Evolutionary conservation across 306 rosid species (phyloP).

Genomic region (Vicia villosa): DNA sequence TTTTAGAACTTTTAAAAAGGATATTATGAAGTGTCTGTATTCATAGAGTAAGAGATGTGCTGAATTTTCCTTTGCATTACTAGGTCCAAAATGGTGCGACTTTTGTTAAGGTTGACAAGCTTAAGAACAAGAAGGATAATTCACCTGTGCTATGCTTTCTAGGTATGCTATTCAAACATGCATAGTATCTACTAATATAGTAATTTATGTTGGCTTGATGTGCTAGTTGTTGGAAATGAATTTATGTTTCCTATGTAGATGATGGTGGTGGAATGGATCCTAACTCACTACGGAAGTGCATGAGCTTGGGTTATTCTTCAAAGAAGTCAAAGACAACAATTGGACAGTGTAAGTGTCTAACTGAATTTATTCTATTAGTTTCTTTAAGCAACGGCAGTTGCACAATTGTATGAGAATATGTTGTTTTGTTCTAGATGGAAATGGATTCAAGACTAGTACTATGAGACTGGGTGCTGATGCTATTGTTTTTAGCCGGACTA

Average conservation of each 20-base stretch:
- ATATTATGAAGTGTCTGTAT: constrained; percentile 17
- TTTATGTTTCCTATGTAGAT: constrained; percentile 57
- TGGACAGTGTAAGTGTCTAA: constrained; percentile 90
- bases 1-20: neutral
- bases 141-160: constrained; percentile 83
- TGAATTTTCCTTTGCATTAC: constrained; percentile 26
- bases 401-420: neutral
- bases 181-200: constrained; percentile 1
- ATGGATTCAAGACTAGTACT: constrained; percentile 98
- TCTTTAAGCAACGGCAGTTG: neutral
- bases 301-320: constrained; percentile 96
- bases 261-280: constrained; percentile 98
- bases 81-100: constrained; percentile 92
- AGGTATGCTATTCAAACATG: constrained; percentile 51
- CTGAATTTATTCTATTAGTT: constrained; percentile 24
- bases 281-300: constrained; percentile 73
- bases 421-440: constrained; percentile 72
- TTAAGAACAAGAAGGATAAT: constrained; percentile 72
- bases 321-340: constrained; percentile 90
- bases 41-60: constrained; percentile 26
- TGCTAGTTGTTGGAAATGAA: constrained; percentile 10
- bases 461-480: constrained; percentile 96
- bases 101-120: constrained; percentile 76
- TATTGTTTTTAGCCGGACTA: constrained; percentile 83
- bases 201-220: constrained; percentile 27